Evolutionary conservation across 192 early-diverging fungal genomes (phyloP), one percentile per base, ranked within the genome.

Genomic region (Cetraspora pellucida): DNA sequence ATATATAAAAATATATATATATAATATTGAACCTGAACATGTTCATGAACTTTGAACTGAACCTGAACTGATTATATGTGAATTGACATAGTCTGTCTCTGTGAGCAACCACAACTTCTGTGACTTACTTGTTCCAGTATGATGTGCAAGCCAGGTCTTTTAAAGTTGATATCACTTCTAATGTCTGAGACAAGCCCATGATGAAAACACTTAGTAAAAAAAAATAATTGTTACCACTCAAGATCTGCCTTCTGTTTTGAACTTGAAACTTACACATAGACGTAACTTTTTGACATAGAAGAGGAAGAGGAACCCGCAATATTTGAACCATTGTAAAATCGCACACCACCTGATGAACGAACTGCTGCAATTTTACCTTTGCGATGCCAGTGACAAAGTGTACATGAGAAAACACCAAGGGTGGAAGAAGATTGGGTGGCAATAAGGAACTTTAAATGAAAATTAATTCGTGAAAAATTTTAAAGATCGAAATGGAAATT

Each of bases 141-240:
- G 58, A 28, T 49, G 21, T 37, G 43, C 23, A 74, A 74, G 13
- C 57, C 58, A 19, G 72, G 6, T 46, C 72, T 45, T 57, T 74
- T 74, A 57, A 74, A 61, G 59, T 61, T 74, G 72, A 74, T 74
- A 57, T 8, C 17, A 59, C 7, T 58, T 28, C 72, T 43, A 23
- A 74, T 60, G 16, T 72, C 70, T 72, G 70, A 72, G 54, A 72
- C 30, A 21, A 74, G 72, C 37, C 46, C 19, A 58, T 72, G 52
- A 27, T 72, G 23, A 17, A 44, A 52, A 57, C 16, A 55, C n/a
- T 72, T 45, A 11, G 37, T 49, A 45, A 69, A 45, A n/a, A 69
- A 28, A 28, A n/a, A n/a, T n/a, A 64, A 27, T 23, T 67, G 44
- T 47, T 67, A 44, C 46, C 45, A 14, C 46, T 68, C 9, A 30